A percentile compares a stretch with the other conserved stretches of the same genome.
phyloP scores from a whole-genome alignment of 1,284 basidiomycete genomes.

The Apiotrichum mycotoxinovorans region DNA sequence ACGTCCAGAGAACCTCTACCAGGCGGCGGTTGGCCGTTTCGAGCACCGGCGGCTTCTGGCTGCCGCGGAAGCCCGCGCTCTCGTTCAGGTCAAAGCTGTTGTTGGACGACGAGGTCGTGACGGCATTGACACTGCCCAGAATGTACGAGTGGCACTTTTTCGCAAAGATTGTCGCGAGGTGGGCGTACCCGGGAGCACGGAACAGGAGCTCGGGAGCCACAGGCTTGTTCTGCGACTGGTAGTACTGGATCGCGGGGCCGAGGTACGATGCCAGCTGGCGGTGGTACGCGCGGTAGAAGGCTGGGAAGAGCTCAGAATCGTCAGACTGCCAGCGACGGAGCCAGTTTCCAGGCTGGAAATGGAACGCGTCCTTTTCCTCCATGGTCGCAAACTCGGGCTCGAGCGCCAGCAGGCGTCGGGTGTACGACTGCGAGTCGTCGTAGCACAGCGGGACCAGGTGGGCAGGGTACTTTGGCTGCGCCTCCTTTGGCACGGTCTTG shows the following conservation, averaged over 20 bases:
- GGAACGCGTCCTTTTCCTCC: constrained; percentile 48
- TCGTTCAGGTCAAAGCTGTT: constrained; percentile 53
- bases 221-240: constrained; percentile 35
- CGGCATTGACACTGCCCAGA: constrained; percentile 51
- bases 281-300: constrained; percentile 56
- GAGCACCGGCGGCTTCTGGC: constrained; percentile 53
- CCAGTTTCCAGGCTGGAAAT: constrained; percentile 52
- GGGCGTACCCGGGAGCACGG: constrained; percentile 52
- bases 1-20: constrained; percentile 52
- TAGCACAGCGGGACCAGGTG: constrained; percentile 45
- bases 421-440: constrained; percentile 47
- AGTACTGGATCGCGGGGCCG: constrained; percentile 42
- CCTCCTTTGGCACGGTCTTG: constrained; percentile 19
- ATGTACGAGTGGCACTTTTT: constrained; percentile 52
- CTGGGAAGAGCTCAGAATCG: constrained; percentile 55
- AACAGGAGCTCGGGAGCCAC: constrained; percentile 46
- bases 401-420: constrained; percentile 34
- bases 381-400: constrained; percentile 33
- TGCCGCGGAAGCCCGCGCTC: constrained; percentile 52
- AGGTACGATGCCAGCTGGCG: constrained; percentile 52
- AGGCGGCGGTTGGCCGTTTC: constrained; percentile 54
- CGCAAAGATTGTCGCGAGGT: constrained; percentile 50
- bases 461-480: constrained; percentile 37
- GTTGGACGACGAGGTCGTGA: constrained; percentile 48
- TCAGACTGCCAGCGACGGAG: constrained; percentile 52